Evolutionary conservation across 2,329 filamentous ascomycete genomes (phyloP).

Genomic region (Fusarium hostae): DNA sequence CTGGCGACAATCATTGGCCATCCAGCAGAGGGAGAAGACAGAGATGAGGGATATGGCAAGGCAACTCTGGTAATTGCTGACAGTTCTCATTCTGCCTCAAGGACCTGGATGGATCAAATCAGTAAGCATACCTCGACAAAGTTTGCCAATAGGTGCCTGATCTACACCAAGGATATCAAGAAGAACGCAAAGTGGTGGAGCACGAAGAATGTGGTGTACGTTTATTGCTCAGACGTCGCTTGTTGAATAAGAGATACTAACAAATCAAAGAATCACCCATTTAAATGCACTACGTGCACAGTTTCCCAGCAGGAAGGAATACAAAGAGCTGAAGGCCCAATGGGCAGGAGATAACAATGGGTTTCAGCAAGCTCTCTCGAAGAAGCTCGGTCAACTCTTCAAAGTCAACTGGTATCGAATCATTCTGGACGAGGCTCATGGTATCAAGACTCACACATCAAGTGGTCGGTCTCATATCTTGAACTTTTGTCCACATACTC

Average conservation of each 20-base stretch:
- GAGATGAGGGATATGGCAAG: constrained; percentile 47
- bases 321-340: not conserved
- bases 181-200: not conserved
- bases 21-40: constrained; percentile 54
- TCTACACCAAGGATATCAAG: not conserved
- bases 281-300: not conserved
- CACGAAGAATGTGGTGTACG: not conserved
- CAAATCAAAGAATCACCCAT: not conserved
- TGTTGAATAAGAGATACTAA: not conserved
- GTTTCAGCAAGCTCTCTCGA: constrained; percentile 52
- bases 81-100: accelerated
- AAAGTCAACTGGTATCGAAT: constrained; percentile 60
- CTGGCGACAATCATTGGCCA: constrained; percentile 77
- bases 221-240: not conserved
- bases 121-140: accelerated
- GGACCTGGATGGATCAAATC: not conserved
- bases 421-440: constrained; percentile 67
- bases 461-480: constrained; percentile 34
- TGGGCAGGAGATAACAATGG: not conserved
- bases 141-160: accelerated
- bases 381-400: constrained; percentile 47
- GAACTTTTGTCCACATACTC: accelerated
- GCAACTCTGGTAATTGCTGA: constrained; percentile 49
- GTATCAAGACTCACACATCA: constrained; percentile 61
- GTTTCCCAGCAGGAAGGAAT: not conserved